Conservation (phyloP, 805 yeast genomes). For the Pichia cephalocereana region DNA sequence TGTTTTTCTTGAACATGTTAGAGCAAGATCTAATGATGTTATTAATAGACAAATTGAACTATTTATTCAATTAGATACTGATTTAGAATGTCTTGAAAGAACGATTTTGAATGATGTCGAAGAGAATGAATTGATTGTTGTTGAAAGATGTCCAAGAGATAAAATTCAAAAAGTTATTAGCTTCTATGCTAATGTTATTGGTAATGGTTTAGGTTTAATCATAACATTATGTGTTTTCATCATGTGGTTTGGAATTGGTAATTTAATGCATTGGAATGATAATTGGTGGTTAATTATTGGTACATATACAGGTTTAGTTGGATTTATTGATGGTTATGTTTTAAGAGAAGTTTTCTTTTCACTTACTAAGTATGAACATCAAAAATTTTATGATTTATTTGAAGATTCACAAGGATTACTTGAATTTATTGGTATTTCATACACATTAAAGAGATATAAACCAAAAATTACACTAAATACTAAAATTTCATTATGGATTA, state of each 20-base stretch:
- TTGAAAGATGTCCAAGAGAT: conserved; percentile 18
- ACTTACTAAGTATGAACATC: conserved; percentile 14
- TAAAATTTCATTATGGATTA: conserved; percentile 18
- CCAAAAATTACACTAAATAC: not conserved
- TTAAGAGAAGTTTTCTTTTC: conserved; percentile 30
- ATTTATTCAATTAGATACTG: conserved; percentile 20
- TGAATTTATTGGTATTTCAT: conserved; percentile 18
- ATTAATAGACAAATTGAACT: conserved; percentile 15
- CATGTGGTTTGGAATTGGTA: conserved; percentile 31
- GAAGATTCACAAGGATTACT: conserved; percentile 26
- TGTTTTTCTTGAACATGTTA: conserved; percentile 31
- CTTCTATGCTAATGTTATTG: conserved; percentile 33
- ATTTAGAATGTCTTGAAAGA: conserved; percentile 19
- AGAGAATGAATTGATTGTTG: conserved; percentile 21
- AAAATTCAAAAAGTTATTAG: conserved; percentile 10
- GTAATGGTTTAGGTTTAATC: conserved; percentile 32
- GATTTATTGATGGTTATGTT: conserved; percentile 35
- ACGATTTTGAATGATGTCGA: not conserved
- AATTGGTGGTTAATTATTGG: conserved; percentile 41
- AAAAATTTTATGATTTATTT: conserved; percentile 21
- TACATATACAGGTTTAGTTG: conserved; percentile 36
- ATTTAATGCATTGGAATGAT: conserved; percentile 27
- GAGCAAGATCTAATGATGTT: conserved; percentile 29
- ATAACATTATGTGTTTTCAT: conserved; percentile 26
- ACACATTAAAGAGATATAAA: conserved; percentile 6